Evolutionary conservation across 371 early-diverging fungal genomes (phyloP), one percentile per base, ranked within the genome.

Genomic region (Synchytrium microbalum): DNA sequence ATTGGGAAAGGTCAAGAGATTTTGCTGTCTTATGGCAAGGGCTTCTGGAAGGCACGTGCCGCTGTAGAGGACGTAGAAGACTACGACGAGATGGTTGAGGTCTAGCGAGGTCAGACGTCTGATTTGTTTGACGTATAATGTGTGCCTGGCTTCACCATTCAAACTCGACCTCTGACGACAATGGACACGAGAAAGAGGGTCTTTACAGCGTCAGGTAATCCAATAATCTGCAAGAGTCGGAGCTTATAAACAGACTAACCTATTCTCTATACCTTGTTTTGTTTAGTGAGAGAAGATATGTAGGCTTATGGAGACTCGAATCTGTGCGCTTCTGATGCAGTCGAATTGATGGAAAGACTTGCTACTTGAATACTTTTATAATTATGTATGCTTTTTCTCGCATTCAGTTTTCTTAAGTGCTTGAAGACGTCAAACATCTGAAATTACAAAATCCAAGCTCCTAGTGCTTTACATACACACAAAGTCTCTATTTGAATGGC

Each of bases 231-330:
- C n/a, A n/a, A n/a, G n/a, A n/a, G n/a, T n/a, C n/a, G n/a, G n/a
- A n/a, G n/a, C n/a, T n/a, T n/a, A n/a, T n/a, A n/a, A n/a, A n/a
- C n/a, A n/a, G n/a, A n/a, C n/a, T n/a, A n/a, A n/a, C n/a, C 46
- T 19, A 38, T 38, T 38, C 46, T 19, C 5, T 10, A 5, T 19
- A 10, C 19, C 46, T 8, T 28, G 56, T 55, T 8, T 24, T 13
- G 24, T 57, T 16, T 19, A 86, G 88, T 95, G 57, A 81, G 89
- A 64, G 74, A 84, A 59, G 79, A 98, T 71, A 93, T 99, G 93
- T 98, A 93, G 76, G 98, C 96, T 25, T 96, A 92, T 76, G 99
- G 99, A 25, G 99, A 99, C 76, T 89, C 88, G 16, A 78, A 79
- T n/a, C 85, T 90, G 65, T 95, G 99, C 19, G 80, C 88, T 1